phyloP scores from a whole-genome alignment of 2,329 filamentous ascomycete species.

The Lasiodiplodia theobromae region DNA sequence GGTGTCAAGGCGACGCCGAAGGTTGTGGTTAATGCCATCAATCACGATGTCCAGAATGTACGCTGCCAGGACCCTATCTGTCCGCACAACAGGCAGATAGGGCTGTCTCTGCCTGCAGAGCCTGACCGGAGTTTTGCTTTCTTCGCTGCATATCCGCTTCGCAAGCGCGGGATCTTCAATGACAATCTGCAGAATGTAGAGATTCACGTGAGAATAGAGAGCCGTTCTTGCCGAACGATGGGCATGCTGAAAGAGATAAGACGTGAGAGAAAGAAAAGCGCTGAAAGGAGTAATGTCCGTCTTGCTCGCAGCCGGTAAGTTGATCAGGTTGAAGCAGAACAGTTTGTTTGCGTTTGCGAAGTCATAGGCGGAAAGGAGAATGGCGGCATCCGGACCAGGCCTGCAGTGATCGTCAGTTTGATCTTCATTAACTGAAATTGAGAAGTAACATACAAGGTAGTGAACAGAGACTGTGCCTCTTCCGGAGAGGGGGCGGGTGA shows the following conservation, averaged over 20 bases:
- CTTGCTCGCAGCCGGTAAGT: conserved; percentile 65
- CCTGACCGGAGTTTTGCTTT: conserved; percentile 75
- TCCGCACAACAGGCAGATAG: conserved; percentile 76
- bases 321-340: conserved; percentile 86
- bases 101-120: conserved; percentile 90
- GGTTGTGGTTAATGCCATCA: conserved; percentile 92
- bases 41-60: conserved; percentile 85
- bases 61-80: conserved; percentile 76
- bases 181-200: conserved; percentile 84
- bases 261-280: conserved; percentile 84
- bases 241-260: conserved; percentile 92
- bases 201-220: conserved; percentile 82
- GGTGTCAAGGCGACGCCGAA: conserved; percentile 83
- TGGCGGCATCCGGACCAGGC: conserved; percentile 78
- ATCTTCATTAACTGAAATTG: conserved; percentile 11
- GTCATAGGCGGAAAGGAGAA: conserved; percentile 87
- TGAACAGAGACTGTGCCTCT: conserved; percentile 73
- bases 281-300: conserved; percentile 77
- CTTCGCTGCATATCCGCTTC: conserved; percentile 83
- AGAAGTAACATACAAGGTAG: conserved; percentile 6
- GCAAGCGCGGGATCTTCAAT: conserved; percentile 84
- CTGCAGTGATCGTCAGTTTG: conserved; percentile 54
- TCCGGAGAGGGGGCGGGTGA: conserved; percentile 72
- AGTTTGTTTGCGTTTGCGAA: conserved; percentile 95
- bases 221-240: conserved; percentile 80